Evolutionary conservation across 495 filamentous ascomycete species (phyloP), one percentile per base, ranked within the genome.

Genomic region (Hapsidospora chrysogenum): DNA sequence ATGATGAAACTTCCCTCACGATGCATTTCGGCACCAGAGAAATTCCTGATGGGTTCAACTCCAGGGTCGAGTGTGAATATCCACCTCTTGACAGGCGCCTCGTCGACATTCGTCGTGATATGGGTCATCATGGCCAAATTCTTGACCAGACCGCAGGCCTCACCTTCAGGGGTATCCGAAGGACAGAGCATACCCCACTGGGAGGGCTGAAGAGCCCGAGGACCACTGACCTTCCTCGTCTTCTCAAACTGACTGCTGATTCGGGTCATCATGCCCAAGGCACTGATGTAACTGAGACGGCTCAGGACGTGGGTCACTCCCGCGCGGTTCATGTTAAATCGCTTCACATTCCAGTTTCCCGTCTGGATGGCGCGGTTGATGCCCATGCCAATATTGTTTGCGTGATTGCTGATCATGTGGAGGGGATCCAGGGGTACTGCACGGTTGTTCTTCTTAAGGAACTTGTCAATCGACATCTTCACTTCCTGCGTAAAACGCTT

Each of bases 201-300:
- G 0, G 92, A 96, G 8, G 89, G 83, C 51, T 99, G 89, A 11
- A 99, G 64, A 8, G 92, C 89, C 64, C 89, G 76, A 45, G 89
- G 89, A 36, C 92, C 92, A 49, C 74, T 80, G 42, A 99, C 82
- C 53, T 99, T 99, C 43, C 89, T 62, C 2, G 87, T 94, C 65
- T 96, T 96, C 51, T 96, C 89, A 50, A 99, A 96, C 60, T 96
- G 89, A 70, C 81, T 92, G 59, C 76, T 86, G 45, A 96, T 96
- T 46, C 89, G 75, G 9, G 92, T 96, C 92, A 99, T 96, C 92
- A 96, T 96, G 37, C 92, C 92, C n/a, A 99, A 68, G 9, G 92
- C 92, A 44, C 80, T 82, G 58, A 96, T 94, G 49, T 94, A 99
- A 53, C 85, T 95, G 30, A 96, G 61, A 29, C 89, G 74, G 59